Evolutionary conservation across 371 early-diverging fungal species (phyloP).

Genomic region (Mortierella sp.): DNA sequence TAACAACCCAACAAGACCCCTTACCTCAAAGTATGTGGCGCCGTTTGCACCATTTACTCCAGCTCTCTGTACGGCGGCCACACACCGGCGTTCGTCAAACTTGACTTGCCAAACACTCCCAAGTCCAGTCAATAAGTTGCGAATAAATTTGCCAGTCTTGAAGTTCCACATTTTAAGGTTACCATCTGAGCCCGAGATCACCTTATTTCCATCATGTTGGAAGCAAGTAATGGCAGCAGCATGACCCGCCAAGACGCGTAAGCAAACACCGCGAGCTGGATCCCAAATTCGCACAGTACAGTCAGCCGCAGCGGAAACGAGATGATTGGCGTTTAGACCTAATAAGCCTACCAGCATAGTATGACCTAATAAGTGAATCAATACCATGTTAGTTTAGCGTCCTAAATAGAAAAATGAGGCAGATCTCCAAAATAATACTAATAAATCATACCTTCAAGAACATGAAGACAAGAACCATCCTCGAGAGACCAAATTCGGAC

Average conservation of each 20-base stretch:
- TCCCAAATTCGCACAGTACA: constrained; percentile 96
- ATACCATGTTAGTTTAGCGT: background rate
- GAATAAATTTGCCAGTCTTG: constrained; percentile 77
- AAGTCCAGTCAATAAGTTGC: constrained; percentile 81
- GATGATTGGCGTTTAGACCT: constrained; percentile 81
- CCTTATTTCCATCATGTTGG: constrained; percentile 90
- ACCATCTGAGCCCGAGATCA: constrained; percentile 95
- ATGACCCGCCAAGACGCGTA: constrained; percentile 77
- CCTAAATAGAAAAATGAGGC: constrained; percentile 16
- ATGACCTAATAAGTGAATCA: constrained; percentile 77
- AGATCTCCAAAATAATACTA: no score
- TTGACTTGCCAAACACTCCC: constrained; percentile 94
- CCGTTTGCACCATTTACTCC: constrained; percentile 52
- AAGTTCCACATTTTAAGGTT: constrained; percentile 96
- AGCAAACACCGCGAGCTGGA: constrained; percentile 76
- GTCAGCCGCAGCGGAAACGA: constrained; percentile 98
- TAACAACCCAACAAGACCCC: background rate
- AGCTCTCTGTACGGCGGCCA: constrained; percentile 86
- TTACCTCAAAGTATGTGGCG: constrained; percentile 65
- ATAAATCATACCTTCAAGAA: constrained; percentile 83
- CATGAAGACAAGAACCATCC: constrained; percentile 82
- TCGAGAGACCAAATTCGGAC: constrained; percentile 97
- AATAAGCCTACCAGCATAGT: constrained; percentile 93
- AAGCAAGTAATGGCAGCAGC: constrained; percentile 94
- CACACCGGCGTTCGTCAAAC: constrained; percentile 88